Evolutionary conservation across 345 rosid genomes (phyloP).

Genomic region (Jatropha curcas): DNA sequence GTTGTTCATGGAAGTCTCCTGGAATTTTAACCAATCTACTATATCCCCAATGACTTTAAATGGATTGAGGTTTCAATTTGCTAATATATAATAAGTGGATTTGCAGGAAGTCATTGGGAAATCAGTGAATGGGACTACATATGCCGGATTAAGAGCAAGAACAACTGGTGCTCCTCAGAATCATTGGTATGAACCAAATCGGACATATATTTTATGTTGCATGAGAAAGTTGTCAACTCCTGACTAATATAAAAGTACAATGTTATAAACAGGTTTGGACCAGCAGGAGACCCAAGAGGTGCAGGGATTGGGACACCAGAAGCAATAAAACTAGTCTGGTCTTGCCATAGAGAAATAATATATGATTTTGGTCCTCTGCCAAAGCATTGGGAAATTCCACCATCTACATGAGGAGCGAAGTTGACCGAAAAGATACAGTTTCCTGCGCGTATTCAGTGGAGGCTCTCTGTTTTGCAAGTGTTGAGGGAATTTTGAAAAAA

Average conservation of each 20-base stretch:
- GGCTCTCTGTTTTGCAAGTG: background rate
- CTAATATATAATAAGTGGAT: slow-evolving; percentile 7
- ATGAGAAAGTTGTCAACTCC: background rate
- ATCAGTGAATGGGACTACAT: slow-evolving; percentile 90
- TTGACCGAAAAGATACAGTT: background rate
- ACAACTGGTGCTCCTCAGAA: slow-evolving; percentile 99
- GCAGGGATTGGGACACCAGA: slow-evolving; percentile 99
- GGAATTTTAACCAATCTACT: background rate
- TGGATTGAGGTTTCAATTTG: background rate
- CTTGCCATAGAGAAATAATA: slow-evolving; percentile 93
- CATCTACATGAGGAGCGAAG: slow-evolving; percentile 51
- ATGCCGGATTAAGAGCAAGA: slow-evolving; percentile 93
- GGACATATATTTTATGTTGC: background rate
- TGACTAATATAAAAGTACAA: background rate
- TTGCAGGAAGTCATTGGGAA: slow-evolving; percentile 87
- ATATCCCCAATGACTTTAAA: background rate
- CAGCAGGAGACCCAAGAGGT: slow-evolving; percentile 97
- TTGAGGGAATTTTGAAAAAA: background rate
- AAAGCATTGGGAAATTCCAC: slow-evolving; percentile 69
- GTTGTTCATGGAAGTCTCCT: background rate
- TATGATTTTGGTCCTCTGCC: slow-evolving; percentile 88
- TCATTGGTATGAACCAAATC: slow-evolving; percentile 61
- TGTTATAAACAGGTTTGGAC: slow-evolving; percentile 77
- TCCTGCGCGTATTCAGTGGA: too few relatives aligned
- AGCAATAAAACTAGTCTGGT: slow-evolving; percentile 97